phyloP scores from a whole-genome alignment of 495 filamentous ascomycete species.

The Xylaria sp. region DNA sequence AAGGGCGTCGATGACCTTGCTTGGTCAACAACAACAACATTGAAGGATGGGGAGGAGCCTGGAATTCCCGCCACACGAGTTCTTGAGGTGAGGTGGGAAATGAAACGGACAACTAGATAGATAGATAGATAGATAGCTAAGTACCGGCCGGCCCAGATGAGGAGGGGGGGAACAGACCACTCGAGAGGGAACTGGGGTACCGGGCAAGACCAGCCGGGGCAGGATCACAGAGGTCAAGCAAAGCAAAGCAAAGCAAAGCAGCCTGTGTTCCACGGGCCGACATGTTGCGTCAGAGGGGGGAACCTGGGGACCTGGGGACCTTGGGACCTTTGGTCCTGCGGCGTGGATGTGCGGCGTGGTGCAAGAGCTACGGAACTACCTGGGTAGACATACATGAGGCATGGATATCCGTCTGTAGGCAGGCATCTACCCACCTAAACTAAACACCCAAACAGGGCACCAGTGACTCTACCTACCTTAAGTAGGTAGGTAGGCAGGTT shows the following conservation, averaged over 20 bases:
- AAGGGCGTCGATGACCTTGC: background rate
- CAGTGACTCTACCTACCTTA: background rate
- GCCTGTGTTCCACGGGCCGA: conserved; percentile 11
- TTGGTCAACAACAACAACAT: background rate
- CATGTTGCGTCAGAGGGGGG: conserved; percentile 15
- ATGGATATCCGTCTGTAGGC: too few species aligned
- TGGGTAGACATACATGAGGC: background rate
- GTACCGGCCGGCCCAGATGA: background rate
- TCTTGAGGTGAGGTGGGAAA: conserved; percentile 7
- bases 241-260: too few species aligned
- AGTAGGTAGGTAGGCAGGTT: background rate
- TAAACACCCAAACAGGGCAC: too few species aligned
- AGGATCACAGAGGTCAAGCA: conserved; percentile 4
- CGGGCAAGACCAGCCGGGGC: background rate
- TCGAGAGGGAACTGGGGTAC: background rate
- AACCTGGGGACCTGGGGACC: background rate
- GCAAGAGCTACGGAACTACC: conserved; percentile 12
- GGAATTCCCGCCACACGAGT: background rate
- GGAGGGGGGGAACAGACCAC: background rate
- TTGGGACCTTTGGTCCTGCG: too few species aligned
- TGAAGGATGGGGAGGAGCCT: too few species aligned
- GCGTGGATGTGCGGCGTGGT: conserved; percentile 13
- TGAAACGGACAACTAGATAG: conserved; percentile 5
- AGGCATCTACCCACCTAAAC: conserved; percentile 17
- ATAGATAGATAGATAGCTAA: background rate